phyloP scores from a whole-genome alignment of 1,139 yeast species.

The Magnusiomyces sp. region DNA sequence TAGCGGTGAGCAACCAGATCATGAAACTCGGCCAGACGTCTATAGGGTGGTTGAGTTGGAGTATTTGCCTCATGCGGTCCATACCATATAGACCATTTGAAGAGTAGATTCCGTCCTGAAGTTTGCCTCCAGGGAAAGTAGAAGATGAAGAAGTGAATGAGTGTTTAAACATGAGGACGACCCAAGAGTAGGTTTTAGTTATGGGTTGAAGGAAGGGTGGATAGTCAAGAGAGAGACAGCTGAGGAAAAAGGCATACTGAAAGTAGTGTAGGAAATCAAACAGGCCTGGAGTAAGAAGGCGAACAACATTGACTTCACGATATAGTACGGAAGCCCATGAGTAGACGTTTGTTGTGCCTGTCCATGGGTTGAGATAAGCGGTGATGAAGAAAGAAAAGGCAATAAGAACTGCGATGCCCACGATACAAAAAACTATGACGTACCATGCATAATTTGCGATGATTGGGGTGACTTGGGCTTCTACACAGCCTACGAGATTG shows the following conservation, averaged over 20 bases:
- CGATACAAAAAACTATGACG: slow-evolving; percentile 38
- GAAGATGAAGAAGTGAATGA: slow-evolving; percentile 20
- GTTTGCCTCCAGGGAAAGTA: slow-evolving; percentile 4
- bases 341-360: slow-evolving; percentile 53
- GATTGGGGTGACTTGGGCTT: slow-evolving; percentile 44
- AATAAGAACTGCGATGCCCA: slow-evolving; percentile 39
- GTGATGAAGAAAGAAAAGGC: slow-evolving; percentile 38
- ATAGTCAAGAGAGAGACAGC: slow-evolving; percentile 47
- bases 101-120: slow-evolving; percentile 23
- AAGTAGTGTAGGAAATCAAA: slow-evolving; percentile 43
- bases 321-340: slow-evolving; percentile 52
- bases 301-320: slow-evolving; percentile 49
- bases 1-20: slow-evolving; percentile 27
- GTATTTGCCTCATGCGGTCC: slow-evolving; percentile 22
- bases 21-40: slow-evolving; percentile 33
- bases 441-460: slow-evolving; percentile 36
- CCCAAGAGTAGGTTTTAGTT: slow-evolving; percentile 37
- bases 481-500: slow-evolving; percentile 41
- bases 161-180: slow-evolving; percentile 27
- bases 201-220: slow-evolving; percentile 62
- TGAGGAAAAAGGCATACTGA: slow-evolving; percentile 52
- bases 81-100: slow-evolving; percentile 23
- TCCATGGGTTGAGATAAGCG: slow-evolving; percentile 44
- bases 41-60: slow-evolving; percentile 21
- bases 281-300: slow-evolving; percentile 50